phyloP scores from a whole-genome alignment of 495 filamentous ascomycete genomes.

The Recurvomyces mirabilis region DNA sequence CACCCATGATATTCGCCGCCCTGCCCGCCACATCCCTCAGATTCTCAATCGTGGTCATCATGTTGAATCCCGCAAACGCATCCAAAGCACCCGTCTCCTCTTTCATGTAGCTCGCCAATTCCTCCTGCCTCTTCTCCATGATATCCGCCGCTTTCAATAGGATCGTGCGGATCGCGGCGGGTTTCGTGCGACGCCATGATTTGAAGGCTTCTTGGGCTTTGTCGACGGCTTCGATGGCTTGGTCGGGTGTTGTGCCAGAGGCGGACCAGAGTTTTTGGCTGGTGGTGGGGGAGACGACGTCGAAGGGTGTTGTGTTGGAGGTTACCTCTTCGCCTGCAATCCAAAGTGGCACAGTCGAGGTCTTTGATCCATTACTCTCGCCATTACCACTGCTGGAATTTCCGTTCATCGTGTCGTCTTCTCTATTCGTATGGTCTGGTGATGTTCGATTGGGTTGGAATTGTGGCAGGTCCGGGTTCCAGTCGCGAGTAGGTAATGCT shows the following conservation, averaged over 20 bases:
- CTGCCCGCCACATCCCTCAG: slow-evolving; percentile 62
- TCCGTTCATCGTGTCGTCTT: slow-evolving; percentile 9
- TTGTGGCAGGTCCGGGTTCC: neutral
- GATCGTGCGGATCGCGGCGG: slow-evolving; percentile 55
- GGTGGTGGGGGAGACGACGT: slow-evolving; percentile 53
- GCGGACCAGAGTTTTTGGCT: slow-evolving; percentile 49
- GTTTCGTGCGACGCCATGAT: slow-evolving; percentile 54
- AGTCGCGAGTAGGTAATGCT: neutral
- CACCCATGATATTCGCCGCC: slow-evolving; percentile 48
- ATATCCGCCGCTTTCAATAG: slow-evolving; percentile 60
- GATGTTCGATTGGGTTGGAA: too few species aligned
- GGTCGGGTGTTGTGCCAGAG: slow-evolving; percentile 49
- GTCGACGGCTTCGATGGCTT: slow-evolving; percentile 51
- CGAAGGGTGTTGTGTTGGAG: slow-evolving; percentile 51
- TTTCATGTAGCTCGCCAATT: slow-evolving; percentile 50
- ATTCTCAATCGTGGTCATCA: slow-evolving; percentile 46
- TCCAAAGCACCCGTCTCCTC: slow-evolving; percentile 56
- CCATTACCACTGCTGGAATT: slow-evolving; percentile 5
- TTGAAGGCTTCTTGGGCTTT: slow-evolving; percentile 59
- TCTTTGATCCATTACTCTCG: slow-evolving; percentile 7
- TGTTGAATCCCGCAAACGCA: slow-evolving; percentile 41
- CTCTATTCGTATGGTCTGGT: too few species aligned
- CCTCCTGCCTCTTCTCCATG: slow-evolving; percentile 49
- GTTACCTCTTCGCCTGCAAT: slow-evolving; percentile 59
- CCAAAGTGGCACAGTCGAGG: slow-evolving; percentile 58